phyloP scores from a whole-genome alignment of 805 yeast genomes.

The Ogataea trehalophila region DNA sequence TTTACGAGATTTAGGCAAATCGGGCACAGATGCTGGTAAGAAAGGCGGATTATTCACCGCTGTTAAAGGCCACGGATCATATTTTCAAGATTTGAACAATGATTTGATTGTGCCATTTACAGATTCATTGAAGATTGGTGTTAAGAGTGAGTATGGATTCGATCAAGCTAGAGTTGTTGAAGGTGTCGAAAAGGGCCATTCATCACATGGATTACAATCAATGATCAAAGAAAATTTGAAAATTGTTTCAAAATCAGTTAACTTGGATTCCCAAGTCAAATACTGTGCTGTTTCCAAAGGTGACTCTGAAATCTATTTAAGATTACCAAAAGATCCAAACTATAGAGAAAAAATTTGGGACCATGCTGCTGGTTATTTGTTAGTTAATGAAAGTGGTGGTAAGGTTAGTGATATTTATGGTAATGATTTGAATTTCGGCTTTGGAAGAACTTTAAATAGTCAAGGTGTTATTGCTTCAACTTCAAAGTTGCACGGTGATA shows the following conservation, averaged over 20 bases:
- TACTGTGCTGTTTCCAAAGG: conserved; percentile 90
- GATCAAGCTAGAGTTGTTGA: conserved; percentile 68
- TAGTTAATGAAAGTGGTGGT: conserved; percentile 90
- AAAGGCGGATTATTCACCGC: conserved; percentile 78
- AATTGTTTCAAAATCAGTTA: conserved; percentile 55
- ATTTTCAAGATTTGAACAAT: conserved; percentile 39
- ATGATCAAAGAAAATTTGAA: conserved; percentile 60
- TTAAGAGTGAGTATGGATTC: conserved; percentile 45
- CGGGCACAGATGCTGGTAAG: conserved; percentile 30
- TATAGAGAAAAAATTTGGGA: conserved; percentile 98
- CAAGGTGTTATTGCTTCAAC: conserved; percentile 92
- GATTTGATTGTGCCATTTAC: conserved; percentile 36
- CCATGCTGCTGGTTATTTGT: conserved; percentile 92
- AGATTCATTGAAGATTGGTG: conserved; percentile 34
- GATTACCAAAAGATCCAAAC: conserved; percentile 71
- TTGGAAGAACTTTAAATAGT: conserved; percentile 75
- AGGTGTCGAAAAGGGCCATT: conserved; percentile 94
- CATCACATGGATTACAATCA: conserved; percentile 83
- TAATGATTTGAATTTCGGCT: conserved; percentile 68
- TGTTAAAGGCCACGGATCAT: conserved; percentile 63
- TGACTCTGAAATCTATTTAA: conserved; percentile 84
- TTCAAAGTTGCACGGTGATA: conserved; percentile 40
- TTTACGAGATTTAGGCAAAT: conserved; percentile 16
- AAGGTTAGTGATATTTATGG: conserved; percentile 82
- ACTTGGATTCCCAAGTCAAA: conserved; percentile 94